Conservation (phyloP, 1,139 yeast genomes). For the Hyphopichia buzzinii region DNA sequence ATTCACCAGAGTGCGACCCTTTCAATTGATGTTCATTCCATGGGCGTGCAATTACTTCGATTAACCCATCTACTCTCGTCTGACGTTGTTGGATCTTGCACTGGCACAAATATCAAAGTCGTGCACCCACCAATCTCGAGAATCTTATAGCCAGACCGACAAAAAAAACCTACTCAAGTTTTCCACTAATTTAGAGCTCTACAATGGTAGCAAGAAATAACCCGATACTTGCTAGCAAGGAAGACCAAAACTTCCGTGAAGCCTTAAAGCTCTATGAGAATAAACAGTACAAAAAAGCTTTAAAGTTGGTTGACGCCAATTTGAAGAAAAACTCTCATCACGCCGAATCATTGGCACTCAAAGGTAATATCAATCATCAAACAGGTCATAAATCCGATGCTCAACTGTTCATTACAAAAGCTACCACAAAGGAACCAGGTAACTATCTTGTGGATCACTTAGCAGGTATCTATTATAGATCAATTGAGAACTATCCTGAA, state of each 20-base stretch:
- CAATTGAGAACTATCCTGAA: slow-evolving; percentile 65
- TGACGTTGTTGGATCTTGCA: too few relatives aligned
- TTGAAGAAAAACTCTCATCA: slow-evolving; percentile 74
- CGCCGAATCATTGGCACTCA: slow-evolving; percentile 81
- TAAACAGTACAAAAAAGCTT: slow-evolving; percentile 83
- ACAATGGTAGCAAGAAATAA: slow-evolving; percentile 27
- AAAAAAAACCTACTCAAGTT: too few relatives aligned
- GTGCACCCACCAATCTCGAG: background rate
- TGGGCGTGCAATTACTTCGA: too few relatives aligned
- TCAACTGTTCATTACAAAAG: slow-evolving; percentile 57
- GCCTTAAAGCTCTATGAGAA: slow-evolving; percentile 81
- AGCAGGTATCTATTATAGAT: slow-evolving; percentile 79
- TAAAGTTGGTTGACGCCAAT: slow-evolving; percentile 72
- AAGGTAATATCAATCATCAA: slow-evolving; percentile 65
- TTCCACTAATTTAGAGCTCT: too few relatives aligned
- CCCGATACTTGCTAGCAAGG: slow-evolving; percentile 49
- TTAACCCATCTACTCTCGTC: too few relatives aligned
- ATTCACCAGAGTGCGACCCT: too few relatives aligned
- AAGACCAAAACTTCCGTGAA: slow-evolving; percentile 70
- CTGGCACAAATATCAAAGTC: too few relatives aligned
- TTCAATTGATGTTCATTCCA: too few relatives aligned
- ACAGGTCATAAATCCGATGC: slow-evolving; percentile 64
- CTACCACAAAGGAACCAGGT: slow-evolving; percentile 53
- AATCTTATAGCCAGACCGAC: background rate
- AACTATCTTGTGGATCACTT: slow-evolving; percentile 80